Evolutionary conservation across 306 rosid genomes (phyloP), one percentile per base, ranked within the genome.

Genomic region (Inga leiocalycina): DNA sequence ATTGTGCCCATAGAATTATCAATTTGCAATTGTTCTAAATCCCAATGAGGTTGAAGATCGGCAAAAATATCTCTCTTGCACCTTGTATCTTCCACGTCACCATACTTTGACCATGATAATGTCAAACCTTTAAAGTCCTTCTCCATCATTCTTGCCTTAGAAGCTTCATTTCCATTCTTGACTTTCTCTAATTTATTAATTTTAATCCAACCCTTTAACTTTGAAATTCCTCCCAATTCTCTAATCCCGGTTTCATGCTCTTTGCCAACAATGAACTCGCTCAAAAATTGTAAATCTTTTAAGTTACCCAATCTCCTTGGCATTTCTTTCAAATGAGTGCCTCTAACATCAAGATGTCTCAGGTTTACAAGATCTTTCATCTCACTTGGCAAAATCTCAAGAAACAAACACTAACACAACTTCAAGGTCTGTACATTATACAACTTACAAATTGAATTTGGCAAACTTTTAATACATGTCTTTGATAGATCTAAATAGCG

Each of bases 391-490:
- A 83, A 34, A 71, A 8, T 16, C 4, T 32, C 16, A 1, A 84
- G 75, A 8, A n/a, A 8, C 0, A 0, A 0, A 35, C 81, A 75
- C 0, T 0, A 0, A 2, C 0, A 0, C 44, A 85, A 35, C 61
- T 57, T 69, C n/a, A 80, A 5, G 0, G 82, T 84, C 4, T 59
- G 82, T 22, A 85, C 39, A 71, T 85, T 85, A 67, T 76, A 64
- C 54, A 85, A 52, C 7, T 15, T 49, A 64, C 82, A 9, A 2
- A 62, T 8, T 0, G 84, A 81, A 4, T 48, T 30, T 0, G 84
- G 84, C 51, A 81, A 24, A 9, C 35, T 51, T 62, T n/a, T 5
- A 20, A 81, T 49, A 0, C 7, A 0, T 37, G 76, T 48, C 0
- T 0, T 0, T 22, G 80, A 74, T 2, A 74, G 9, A 39, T 81